Percentiles rank a stretch among this genome's conserved stretches.
Conservation (phyloP, 2,329 filamentous ascomycete genomes). For the Fusarium mundagurra region DNA sequence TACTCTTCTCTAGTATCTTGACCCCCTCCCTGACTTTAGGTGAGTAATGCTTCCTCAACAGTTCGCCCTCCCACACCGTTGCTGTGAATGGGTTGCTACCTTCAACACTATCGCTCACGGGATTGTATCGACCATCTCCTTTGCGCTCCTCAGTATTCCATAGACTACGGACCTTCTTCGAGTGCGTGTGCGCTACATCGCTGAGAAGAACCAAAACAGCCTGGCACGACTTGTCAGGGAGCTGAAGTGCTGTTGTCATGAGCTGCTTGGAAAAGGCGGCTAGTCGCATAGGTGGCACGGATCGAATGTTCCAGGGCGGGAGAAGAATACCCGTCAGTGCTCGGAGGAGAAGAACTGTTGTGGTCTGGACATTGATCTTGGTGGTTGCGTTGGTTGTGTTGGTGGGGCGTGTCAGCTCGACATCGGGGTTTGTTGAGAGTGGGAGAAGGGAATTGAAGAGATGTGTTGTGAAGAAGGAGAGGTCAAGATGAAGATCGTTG, state of each 20-base stretch:
- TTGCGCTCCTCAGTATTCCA: conserved; percentile 96
- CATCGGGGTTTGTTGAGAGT: conserved; percentile 82
- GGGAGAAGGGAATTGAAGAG: conserved; percentile 87
- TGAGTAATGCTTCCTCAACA: conserved; percentile 85
- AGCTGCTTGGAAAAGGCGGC: conserved; percentile 94
- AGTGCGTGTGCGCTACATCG: conserved; percentile 83
- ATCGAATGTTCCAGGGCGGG: conserved; percentile 76
- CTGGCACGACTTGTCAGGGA: conserved; percentile 88
- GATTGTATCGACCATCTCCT: conserved; percentile 87
- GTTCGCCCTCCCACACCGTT: conserved; percentile 93
- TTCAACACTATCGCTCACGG: conserved; percentile 78
- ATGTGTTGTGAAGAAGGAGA: conserved; percentile 94
- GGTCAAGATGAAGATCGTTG: conserved; percentile 83
- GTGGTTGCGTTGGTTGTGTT: conserved; percentile 55
- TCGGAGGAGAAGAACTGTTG: conserved; percentile 88
- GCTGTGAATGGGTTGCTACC: conserved; percentile 89
- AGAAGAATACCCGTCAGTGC: conserved; percentile 85
- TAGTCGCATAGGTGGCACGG: conserved; percentile 83
- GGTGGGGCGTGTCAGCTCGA: conserved; percentile 75
- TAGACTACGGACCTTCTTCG: conserved; percentile 81
- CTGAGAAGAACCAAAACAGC: conserved; percentile 82
- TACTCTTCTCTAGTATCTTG: conserved; percentile 73
- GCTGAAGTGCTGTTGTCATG: conserved; percentile 80
- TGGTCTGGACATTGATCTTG: conserved; percentile 94
- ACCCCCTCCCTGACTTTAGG: conserved; percentile 84